phyloP scores from a whole-genome alignment of 2,329 filamentous ascomycete species.

The Fusarium sambucinum region DNA sequence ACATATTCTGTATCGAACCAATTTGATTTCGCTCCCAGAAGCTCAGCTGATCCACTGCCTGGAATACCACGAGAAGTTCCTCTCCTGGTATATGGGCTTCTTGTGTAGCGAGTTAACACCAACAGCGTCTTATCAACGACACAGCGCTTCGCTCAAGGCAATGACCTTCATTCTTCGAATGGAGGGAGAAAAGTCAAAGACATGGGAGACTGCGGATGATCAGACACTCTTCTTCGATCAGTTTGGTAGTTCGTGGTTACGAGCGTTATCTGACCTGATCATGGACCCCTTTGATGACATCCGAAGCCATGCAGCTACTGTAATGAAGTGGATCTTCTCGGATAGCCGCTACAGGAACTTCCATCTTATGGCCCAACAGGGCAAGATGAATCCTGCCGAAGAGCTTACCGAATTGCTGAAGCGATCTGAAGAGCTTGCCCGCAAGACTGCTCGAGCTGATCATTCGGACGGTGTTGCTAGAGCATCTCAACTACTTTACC shows the following conservation, averaged over 20 bases:
- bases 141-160: slow-evolving; percentile 82
- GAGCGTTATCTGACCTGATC: slow-evolving; percentile 80
- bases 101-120: slow-evolving; percentile 79
- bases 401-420: slow-evolving; percentile 62
- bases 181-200: slow-evolving; percentile 68
- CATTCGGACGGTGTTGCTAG: slow-evolving; percentile 92
- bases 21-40: slow-evolving; percentile 56
- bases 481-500: slow-evolving; percentile 76
- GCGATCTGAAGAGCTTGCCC: slow-evolving; percentile 69
- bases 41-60: slow-evolving; percentile 56
- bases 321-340: slow-evolving; percentile 64
- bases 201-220: slow-evolving; percentile 56
- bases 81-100: slow-evolving; percentile 81
- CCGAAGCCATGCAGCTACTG: slow-evolving; percentile 67
- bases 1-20: slow-evolving; percentile 55
- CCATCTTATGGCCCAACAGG: slow-evolving; percentile 30
- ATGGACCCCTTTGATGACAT: slow-evolving; percentile 96
- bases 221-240: slow-evolving; percentile 57
- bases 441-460: slow-evolving; percentile 84
- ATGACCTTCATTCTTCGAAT: slow-evolving; percentile 75
- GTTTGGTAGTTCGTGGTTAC: slow-evolving; percentile 65
- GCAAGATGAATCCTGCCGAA: slow-evolving; percentile 33
- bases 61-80: slow-evolving; percentile 70
- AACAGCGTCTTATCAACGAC: slow-evolving; percentile 89
- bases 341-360: slow-evolving; percentile 52